Evolutionary conservation across 768 basidiomycete species (phyloP).

Genomic region (Trametes cinnabarina): DNA sequence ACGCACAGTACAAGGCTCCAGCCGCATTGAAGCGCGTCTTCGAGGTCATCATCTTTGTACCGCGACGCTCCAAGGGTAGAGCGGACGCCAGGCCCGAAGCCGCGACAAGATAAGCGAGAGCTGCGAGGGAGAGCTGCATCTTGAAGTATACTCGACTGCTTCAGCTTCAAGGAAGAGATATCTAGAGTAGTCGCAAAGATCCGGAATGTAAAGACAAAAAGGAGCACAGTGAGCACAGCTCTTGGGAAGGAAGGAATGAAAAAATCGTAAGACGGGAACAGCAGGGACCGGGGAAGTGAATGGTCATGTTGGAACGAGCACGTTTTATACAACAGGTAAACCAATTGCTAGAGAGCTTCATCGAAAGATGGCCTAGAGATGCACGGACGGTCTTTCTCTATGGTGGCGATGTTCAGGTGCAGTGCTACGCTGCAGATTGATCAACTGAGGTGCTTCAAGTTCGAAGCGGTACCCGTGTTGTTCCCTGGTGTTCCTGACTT

Average conservation of each 20-base stretch:
- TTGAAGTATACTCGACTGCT: not conserved
- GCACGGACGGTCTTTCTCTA: too few relatives aligned
- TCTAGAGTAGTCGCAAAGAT: not conserved
- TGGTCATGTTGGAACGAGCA: not conserved
- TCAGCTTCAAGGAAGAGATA: not conserved
- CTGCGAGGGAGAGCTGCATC: conserved; percentile 10
- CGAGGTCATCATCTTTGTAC: conserved; percentile 12
- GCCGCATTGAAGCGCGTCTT: conserved; percentile 7
- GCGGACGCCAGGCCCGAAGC: conserved; percentile 12
- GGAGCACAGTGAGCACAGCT: conserved; percentile 14
- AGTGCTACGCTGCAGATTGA: not conserved
- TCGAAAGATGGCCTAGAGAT: too few relatives aligned
- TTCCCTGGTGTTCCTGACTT: too few relatives aligned
- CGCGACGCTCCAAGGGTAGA: conserved; percentile 5
- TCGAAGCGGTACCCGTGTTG: too few relatives aligned
- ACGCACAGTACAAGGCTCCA: conserved; percentile 17
- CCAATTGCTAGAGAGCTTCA: too few relatives aligned
- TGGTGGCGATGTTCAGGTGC: not conserved
- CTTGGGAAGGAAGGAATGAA: conserved; percentile 2
- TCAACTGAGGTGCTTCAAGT: too few relatives aligned
- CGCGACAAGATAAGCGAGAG: conserved; percentile 6
- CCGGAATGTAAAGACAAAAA: not conserved
- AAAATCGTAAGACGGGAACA: not conserved
- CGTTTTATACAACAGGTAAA: too few relatives aligned
- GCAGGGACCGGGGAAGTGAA: conserved; percentile 3